Conservation (phyloP, 2,329 filamentous ascomycete species). For the Pseudogymnoascus sp. region DNA sequence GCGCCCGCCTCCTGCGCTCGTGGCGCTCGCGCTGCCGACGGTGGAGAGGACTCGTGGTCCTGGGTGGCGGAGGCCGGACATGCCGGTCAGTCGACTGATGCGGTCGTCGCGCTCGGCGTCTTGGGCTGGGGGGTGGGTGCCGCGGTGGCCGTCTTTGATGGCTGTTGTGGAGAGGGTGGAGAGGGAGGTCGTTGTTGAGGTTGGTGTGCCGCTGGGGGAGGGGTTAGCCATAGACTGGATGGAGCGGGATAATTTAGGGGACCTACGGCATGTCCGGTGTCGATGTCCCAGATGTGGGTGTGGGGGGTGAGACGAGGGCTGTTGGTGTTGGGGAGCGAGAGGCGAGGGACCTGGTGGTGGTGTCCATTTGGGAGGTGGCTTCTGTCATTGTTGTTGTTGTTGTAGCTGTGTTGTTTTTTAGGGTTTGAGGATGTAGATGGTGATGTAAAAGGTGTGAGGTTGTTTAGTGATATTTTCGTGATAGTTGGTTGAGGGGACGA, state of each 20-base stretch:
- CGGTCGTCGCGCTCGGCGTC: constrained; percentile 91
- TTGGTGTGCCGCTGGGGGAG: constrained; percentile 71
- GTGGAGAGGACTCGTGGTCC: constrained; percentile 53
- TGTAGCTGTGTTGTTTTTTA: neutral
- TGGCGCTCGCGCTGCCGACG: constrained; percentile 84
- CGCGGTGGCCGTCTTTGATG: constrained; percentile 93
- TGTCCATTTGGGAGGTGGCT: constrained; percentile 64
- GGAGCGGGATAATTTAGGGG: constrained; percentile 19
- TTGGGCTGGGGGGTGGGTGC: constrained; percentile 62
- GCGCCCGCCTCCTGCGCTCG: constrained; percentile 67
- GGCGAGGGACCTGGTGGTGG: constrained; percentile 69
- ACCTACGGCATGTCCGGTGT: constrained; percentile 73
- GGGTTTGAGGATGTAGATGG: neutral
- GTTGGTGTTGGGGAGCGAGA: constrained; percentile 65
- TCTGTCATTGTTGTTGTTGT: constrained; percentile 19
- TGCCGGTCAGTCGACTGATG: constrained; percentile 86
- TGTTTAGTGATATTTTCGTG: neutral
- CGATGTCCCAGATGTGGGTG: neutral
- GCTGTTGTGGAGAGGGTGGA: constrained; percentile 88
- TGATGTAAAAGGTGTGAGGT: neutral
- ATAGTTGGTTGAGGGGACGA: neutral
- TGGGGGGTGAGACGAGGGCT: constrained; percentile 4
- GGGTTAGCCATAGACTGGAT: constrained; percentile 17
- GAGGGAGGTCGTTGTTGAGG: constrained; percentile 85
- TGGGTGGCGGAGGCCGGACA: constrained; percentile 47